Conservation (phyloP, 306 rosid species). For the Sindora glabra region DNA sequence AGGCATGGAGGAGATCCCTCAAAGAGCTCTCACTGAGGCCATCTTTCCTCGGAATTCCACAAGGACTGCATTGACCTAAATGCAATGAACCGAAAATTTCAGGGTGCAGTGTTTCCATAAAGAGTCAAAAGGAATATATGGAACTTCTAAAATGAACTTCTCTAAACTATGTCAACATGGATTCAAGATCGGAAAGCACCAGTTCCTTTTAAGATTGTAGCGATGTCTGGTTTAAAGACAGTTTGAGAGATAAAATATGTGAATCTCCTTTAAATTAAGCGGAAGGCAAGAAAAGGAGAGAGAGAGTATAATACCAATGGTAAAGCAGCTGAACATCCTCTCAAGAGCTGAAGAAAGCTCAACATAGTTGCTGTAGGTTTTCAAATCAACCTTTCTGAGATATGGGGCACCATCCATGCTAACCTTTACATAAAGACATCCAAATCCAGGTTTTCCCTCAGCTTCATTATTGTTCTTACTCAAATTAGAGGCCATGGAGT, state of each 20-base stretch:
- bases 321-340: slow-evolving; percentile 94
- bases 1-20: slow-evolving; percentile 79
- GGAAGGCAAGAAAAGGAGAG: not conserved
- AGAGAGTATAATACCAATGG: slow-evolving; percentile 59
- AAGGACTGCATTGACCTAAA: slow-evolving; percentile 77
- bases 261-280: too few species aligned
- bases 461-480: slow-evolving; percentile 54
- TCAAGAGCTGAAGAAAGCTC: slow-evolving; percentile 84
- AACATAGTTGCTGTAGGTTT: slow-evolving; percentile 52
- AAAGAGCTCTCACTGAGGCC: slow-evolving; percentile 70
- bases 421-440: slow-evolving; percentile 78
- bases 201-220: too few species aligned
- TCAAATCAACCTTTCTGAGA: slow-evolving; percentile 85
- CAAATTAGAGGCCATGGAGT: slow-evolving; percentile 62
- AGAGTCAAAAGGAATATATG: too few species aligned
- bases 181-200: too few species aligned
- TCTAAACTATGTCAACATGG: too few species aligned
- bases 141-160: too few species aligned
- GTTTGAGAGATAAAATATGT: too few species aligned
- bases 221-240: too few species aligned
- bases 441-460: slow-evolving; percentile 50
- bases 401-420: slow-evolving; percentile 99
- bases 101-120: not conserved
- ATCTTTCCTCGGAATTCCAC: slow-evolving; percentile 57
- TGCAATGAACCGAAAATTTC: slow-evolving; percentile 16